These are phyloP conservation scores for Talaromyces sp. DNA, from an alignment of 2,329 filamentous ascomycete genomes.

Conservation along the genomic window DNA sequence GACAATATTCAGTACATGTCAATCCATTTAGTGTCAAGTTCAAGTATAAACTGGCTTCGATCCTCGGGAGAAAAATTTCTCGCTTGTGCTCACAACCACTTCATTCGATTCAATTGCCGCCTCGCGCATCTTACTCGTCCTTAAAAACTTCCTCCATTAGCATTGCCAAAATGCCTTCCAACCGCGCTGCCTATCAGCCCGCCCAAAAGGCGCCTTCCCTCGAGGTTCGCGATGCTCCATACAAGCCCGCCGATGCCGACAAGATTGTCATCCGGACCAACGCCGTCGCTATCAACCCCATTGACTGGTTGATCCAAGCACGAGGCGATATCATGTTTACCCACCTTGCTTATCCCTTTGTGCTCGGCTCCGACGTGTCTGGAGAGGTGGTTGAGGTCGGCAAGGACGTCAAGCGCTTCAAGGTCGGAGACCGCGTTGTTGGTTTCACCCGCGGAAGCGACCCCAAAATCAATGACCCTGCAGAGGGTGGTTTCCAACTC, in stretches of 20 bases:
- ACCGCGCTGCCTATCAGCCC: conserved; percentile 36
- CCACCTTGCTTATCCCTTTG: conserved; percentile 23
- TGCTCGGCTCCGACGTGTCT: conserved; percentile 28
- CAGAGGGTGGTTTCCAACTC: conserved; percentile 27
- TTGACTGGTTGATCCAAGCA: conserved; percentile 42
- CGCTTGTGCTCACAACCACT: background rate
- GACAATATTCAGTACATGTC: background rate
- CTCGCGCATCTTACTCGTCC: background rate
- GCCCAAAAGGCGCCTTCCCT: conserved; percentile 30
- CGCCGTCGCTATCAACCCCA: conserved; percentile 44
- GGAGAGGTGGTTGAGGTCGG: conserved; percentile 25
- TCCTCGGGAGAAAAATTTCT: background rate
- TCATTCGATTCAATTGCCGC: background rate
- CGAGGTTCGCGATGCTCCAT: conserved; percentile 37
- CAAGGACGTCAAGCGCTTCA: conserved; percentile 19
- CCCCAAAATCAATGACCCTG: conserved; percentile 19
- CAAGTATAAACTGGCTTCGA: background rate
- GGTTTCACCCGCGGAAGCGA: conserved; percentile 24
- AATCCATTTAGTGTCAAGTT: background rate
- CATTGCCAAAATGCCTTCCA: conserved; percentile 21
- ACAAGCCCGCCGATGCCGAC: conserved; percentile 32
- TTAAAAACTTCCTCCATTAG: background rate
- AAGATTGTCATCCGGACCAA: conserved; percentile 42
- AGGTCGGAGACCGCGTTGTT: conserved; percentile 29
- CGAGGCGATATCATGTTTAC: conserved; percentile 29